Evolutionary conservation across 1,284 basidiomycete genomes (phyloP).

Genomic region (Golubevia pallescens): DNA sequence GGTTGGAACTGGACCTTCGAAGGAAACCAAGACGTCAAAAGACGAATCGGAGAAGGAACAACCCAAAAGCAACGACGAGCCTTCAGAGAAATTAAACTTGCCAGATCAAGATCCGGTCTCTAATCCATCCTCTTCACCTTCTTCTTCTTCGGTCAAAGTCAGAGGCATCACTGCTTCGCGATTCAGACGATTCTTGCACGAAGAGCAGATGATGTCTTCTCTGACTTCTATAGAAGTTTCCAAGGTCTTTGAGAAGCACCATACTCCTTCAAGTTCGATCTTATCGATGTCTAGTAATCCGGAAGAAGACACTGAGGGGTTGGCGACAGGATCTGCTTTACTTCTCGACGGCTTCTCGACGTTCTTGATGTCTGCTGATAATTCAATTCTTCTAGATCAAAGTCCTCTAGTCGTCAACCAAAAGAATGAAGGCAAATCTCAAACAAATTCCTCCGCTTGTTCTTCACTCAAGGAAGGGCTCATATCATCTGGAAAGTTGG

Average conservation of each 20-base stretch:
- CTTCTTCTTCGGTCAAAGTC: neutral
- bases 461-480: neutral
- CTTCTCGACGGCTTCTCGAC: conserved; percentile 44
- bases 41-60: neutral
- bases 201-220: conserved; percentile 29
- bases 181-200: conserved; percentile 33
- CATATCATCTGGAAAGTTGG: neutral
- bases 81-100: neutral
- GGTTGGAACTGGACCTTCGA: neutral
- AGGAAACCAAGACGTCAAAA: conserved; percentile 1
- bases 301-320: neutral
- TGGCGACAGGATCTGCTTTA: neutral
- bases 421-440: conserved; percentile 16
- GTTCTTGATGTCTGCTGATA: conserved; percentile 52
- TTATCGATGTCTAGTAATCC: neutral
- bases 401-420: conserved; percentile 22
- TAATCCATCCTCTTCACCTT: neutral
- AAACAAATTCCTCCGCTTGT: conserved; percentile 10
- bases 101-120: neutral
- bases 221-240: conserved; percentile 7
- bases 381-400: conserved; percentile 35
- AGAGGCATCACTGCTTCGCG: neutral
- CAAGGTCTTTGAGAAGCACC: neutral
- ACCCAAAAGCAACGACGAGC: neutral
- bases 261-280: neutral